Evolutionary conservation across 2,329 filamentous ascomycete genomes (phyloP), one percentile per base, ranked within the genome.

Genomic region (Colletotrichum incanum): DNA sequence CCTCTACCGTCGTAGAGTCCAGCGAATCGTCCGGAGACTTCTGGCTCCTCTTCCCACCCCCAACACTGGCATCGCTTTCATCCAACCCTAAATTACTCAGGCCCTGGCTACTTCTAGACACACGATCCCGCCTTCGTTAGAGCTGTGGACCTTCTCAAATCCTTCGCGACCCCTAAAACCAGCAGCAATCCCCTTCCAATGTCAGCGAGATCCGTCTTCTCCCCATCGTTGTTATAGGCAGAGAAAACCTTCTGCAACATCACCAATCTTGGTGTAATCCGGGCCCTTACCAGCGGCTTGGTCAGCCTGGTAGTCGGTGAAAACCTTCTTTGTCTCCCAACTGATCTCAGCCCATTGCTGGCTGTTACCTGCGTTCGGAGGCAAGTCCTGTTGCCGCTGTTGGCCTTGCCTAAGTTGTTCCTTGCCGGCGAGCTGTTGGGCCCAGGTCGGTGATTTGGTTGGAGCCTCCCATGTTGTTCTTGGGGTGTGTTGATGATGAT

Each of bases 231-330:
- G 28, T 75, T 62, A 71, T 78, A 82, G 4, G 73, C 79, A 34
- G 76, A 71, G n/a, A 81, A 79, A 6, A 80, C 79, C 31, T 75
- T 74, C 59, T 75, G 71, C 74, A 54, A 76, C 65, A 28, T 20
- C 62, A n/a, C 74, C 72, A 16, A 76, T 63, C 47, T 72, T 66
- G 31, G 39, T 56, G 56, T 76, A 76, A 50, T 74, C 54, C 7
- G 66, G 56, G 3, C 61, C 71, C 47, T 70, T 70, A 45, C 72
- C 74, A n/a, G 67, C 56, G 14, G 66, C 55, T 45, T 70, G 65
- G 67, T 60, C 50, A 14, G 52, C 34, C 56, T 75, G 67, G 49
- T 71, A 73, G 52, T 71, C 47, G 9, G 23, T 41, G 55, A 70
- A 73, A 37, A 66, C 75, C 52, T 70, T 67, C 54, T 75, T 67